Conservation (phyloP, 805 yeast species). For the Saccharomycopsis malanga region DNA sequence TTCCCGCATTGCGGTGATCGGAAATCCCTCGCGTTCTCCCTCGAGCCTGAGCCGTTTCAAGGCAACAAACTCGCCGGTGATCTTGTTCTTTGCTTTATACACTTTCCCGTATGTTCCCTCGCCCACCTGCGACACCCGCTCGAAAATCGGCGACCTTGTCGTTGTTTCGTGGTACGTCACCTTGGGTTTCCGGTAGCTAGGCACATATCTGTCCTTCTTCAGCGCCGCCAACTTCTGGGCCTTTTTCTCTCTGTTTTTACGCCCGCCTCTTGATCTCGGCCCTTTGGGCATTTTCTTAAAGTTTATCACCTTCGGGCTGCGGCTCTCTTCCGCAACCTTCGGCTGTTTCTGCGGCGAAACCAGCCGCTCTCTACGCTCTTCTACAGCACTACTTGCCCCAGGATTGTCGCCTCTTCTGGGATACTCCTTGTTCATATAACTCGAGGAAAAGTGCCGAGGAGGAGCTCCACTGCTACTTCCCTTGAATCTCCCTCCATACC, state of each 20-base stretch:
- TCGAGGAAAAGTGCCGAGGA: conserved; percentile 7
- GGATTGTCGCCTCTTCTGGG: conserved; percentile 7
- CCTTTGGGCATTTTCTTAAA: conserved; percentile 20
- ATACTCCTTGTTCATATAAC: conserved; percentile 2
- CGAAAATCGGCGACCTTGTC: conserved; percentile 35
- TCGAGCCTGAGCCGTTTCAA: conserved; percentile 79
- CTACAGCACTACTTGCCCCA: not conserved
- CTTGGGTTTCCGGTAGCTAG: not conserved
- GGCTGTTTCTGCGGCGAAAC: not conserved
- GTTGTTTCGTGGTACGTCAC: conserved; percentile 14
- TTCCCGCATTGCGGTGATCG: conserved; percentile 91
- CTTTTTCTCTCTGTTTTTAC: not conserved
- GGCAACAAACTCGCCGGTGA: conserved; percentile 73
- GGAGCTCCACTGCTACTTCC: not conserved
- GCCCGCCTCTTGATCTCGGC: conserved; percentile 15
- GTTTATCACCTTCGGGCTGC: conserved; percentile 3
- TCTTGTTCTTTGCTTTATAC: conserved; percentile 70
- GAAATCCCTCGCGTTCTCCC: conserved; percentile 88
- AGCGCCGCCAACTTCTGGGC: not conserved
- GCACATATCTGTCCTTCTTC: not conserved
- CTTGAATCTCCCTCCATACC: not conserved
- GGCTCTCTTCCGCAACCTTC: not conserved
- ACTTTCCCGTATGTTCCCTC: conserved; percentile 98
- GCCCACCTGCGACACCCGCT: conserved; percentile 85
- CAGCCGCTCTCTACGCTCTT: not conserved